These are phyloP conservation scores for Vaccinium macrocarpon DNA, from an alignment of 148 eudicot species.

Conservation along the genomic window DNA sequence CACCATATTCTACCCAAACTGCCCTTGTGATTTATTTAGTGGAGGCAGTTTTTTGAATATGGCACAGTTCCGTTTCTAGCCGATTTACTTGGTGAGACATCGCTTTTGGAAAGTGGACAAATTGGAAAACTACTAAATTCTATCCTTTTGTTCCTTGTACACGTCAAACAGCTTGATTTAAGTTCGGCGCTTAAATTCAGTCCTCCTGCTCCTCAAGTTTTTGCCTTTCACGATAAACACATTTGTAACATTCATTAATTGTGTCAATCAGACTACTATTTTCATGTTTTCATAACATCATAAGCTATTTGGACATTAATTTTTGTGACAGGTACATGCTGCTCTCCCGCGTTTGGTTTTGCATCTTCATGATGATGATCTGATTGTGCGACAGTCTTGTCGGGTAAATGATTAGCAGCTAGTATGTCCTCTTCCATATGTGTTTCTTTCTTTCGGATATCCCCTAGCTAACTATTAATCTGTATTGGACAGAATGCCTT, in stretches of 20 bases:
- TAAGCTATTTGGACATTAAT: slow-evolving; percentile 10
- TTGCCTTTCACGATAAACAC: not conserved
- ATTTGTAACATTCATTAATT: not conserved
- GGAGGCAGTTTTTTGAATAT: too few relatives aligned
- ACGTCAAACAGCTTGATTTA: not conserved
- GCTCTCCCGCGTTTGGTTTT: slow-evolving; percentile 78
- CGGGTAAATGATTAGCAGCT: slow-evolving; percentile 44
- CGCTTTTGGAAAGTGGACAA: not conserved
- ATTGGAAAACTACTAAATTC: not conserved
- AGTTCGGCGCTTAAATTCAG: not conserved
- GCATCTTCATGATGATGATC: slow-evolving; percentile 95
- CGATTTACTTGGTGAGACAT: not conserved
- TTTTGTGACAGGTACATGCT: slow-evolving; percentile 62
- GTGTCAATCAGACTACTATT: not conserved
- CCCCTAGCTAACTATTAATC: slow-evolving; percentile 12
- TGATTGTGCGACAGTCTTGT: slow-evolving; percentile 76
- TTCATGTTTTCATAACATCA: not conserved
- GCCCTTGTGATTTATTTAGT: too few relatives aligned
- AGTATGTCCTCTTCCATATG: not conserved
- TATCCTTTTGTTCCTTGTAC: not conserved
- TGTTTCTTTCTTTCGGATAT: slow-evolving; percentile 1
- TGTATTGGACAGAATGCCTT: slow-evolving; percentile 56
- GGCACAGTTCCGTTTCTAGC: too few relatives aligned
- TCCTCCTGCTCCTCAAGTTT: not conserved
- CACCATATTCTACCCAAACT: too few relatives aligned